These are phyloP conservation scores for Ophiostoma triangulosporum DNA, from an alignment of 2,329 filamentous ascomycete genomes.

Conservation along the genomic window DNA sequence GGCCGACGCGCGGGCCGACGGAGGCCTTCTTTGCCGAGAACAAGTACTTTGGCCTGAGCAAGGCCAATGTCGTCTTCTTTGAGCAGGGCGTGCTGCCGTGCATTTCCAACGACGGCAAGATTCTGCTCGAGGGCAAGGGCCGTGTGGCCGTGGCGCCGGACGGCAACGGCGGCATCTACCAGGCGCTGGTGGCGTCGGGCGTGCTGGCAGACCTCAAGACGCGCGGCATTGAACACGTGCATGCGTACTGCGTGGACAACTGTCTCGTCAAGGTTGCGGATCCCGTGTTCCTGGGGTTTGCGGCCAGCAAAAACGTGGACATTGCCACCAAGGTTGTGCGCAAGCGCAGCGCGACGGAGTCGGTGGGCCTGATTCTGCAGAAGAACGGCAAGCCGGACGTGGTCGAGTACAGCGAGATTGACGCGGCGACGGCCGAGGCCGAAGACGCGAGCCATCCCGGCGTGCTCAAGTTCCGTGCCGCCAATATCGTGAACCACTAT, in stretches of 20 bases:
- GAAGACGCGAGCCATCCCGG: constrained; percentile 67
- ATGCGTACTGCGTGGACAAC: constrained; percentile 98
- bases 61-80: constrained; percentile 82
- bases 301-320: constrained; percentile 75
- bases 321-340: constrained; percentile 99
- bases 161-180: constrained; percentile 93
- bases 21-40: constrained; percentile 85
- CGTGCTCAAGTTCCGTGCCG: constrained; percentile 88
- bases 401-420: constrained; percentile 97
- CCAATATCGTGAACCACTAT: constrained; percentile 99
- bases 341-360: constrained; percentile 92
- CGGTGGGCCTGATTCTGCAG: constrained; percentile 82
- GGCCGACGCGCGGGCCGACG: constrained; percentile 82
- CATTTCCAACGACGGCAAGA: constrained; percentile 96
- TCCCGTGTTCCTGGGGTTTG: constrained; percentile 87
- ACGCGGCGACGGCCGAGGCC: constrained; percentile 75
- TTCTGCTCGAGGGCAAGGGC: constrained; percentile 78
- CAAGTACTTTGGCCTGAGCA: constrained; percentile 76
- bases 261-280: constrained; percentile 98
- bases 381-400: constrained; percentile 96
- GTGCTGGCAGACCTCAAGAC: constrained; percentile 78
- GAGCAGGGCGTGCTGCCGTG: constrained; percentile 95
- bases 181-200: constrained; percentile 68
- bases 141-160: constrained; percentile 92
- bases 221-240: constrained; percentile 85